Percentiles rank a stretch among this genome's conserved stretches.
Evolutionary conservation across 2,329 filamentous ascomycete species (phyloP).

Genomic region (Chlorencoelia australis): DNA sequence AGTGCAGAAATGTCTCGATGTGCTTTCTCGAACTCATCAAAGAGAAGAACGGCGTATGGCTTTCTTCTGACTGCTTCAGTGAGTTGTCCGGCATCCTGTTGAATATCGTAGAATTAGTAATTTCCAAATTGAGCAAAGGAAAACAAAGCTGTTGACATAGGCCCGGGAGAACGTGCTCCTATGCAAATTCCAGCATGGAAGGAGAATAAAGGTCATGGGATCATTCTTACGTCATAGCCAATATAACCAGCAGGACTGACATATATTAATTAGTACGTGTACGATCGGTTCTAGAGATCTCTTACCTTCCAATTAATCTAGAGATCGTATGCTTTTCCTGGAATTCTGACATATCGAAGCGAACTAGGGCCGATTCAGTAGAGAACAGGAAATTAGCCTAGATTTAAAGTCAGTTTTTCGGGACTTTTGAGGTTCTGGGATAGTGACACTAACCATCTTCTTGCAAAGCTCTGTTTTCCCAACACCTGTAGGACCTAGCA

Average conservation of each 20-base stretch:
- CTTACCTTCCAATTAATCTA: conserved; percentile 63
- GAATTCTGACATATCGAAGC: conserved; percentile 98
- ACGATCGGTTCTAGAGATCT: too few species aligned
- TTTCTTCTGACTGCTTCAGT: conserved; percentile 93
- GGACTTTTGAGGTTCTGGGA: too few species aligned
- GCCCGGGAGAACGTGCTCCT: too few species aligned
- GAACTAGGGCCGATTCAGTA: conserved; percentile 78
- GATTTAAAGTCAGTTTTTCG: too few species aligned
- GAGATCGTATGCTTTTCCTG: conserved; percentile 96
- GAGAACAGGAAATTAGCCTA: conserved; percentile 90
- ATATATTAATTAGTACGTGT: too few species aligned
- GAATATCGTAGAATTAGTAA: too few species aligned
- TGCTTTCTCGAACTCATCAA: conserved; percentile 97
- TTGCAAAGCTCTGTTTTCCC: conserved; percentile 98
- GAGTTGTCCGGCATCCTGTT: conserved; percentile 90
- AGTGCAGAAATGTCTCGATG: conserved; percentile 90
- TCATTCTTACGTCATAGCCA: conserved; percentile 91
- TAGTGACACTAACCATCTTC: too few species aligned
- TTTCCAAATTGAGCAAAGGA: too few species aligned
- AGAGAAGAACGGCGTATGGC: conserved; percentile 87
- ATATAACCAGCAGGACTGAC: conserved; percentile 84
- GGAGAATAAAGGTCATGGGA: too few species aligned
- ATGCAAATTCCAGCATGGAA: too few species aligned
- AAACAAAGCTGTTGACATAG: too few species aligned
- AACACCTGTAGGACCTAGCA: conserved; percentile 90